Base-by-base conservation (phyloP, 83 land plant genomes). In the Picea engelmannii region DNA sequence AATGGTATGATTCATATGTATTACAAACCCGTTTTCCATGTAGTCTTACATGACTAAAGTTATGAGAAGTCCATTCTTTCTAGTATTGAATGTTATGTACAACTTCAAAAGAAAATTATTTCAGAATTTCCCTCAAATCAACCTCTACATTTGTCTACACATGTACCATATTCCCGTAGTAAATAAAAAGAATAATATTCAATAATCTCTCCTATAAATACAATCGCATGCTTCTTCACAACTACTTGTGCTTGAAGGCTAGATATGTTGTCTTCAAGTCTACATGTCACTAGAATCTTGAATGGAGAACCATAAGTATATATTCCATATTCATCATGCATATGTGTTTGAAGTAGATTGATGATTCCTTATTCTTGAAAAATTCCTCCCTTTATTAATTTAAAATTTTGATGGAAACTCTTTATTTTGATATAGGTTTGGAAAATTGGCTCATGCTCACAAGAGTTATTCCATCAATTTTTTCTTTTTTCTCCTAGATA, bases 161-260 rank as follows among this genome's bases (percentile, higher is more conserved):
- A 82, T 98, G 91, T 24, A 82, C 82, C 99, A 89, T 98, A 98
- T 9, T 96, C 92, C 84, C 96, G 99, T 18, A 98, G 99, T 23
- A 90, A 92, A 16, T 86, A 91, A 59, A 98, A 79, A 60, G 98
- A 90, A 86, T 98, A 98, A 59, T 96, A 94, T 47, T 86, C 95
- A 80, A 98, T 94, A 10, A 98, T 92, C 78, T 98, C 99, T 76
- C 91, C 93, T 60, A 98, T 98, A 18, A 98, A 93, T 8, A 86
- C 62, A 42, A 98, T 98, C 27, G 99, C 99, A 76, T 99, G 88
- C 84, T 96, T 99, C 80, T 98, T 98, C 7, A 99, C 99, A 63
- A 99, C 99, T 1, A 96, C 95, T 84, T 98, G 99, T 47, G 99
- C 99, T 70, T 90, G 91, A 38, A 98, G 93, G 85, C 96, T 99